Percentiles rank a stretch among this genome's conserved stretches.
Evolutionary conservation across 495 filamentous ascomycete species (phyloP).

Genomic region (Neohortaea acidophila): DNA sequence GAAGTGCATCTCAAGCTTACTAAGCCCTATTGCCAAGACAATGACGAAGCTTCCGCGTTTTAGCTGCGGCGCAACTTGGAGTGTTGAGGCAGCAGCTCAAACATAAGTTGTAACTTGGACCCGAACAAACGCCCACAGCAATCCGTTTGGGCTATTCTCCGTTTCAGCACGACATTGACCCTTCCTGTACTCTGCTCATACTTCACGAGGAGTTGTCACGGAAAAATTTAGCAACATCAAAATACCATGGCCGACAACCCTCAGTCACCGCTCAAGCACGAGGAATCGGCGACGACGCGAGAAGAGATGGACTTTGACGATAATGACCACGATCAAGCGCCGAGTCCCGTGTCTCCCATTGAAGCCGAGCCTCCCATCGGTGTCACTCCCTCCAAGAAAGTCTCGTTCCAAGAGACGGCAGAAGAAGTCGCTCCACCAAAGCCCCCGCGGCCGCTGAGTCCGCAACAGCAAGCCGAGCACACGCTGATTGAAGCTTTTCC

Average conservation of each 20-base stretch:
- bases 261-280: slow-evolving; percentile 1
- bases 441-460: slow-evolving; percentile 71
- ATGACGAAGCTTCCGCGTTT: too few species aligned
- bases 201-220: too few species aligned
- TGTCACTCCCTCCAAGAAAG: slow-evolving; percentile 3
- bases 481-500: slow-evolving; percentile 94
- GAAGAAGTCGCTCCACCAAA: slow-evolving; percentile 56
- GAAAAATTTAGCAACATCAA: too few species aligned
- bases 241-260: slow-evolving; percentile 10
- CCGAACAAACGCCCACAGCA: too few species aligned
- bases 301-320: slow-evolving; percentile 76
- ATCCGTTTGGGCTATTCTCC: too few species aligned
- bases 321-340: slow-evolving; percentile 48
- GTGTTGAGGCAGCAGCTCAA: too few species aligned
- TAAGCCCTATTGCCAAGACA: too few species aligned
- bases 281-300: slow-evolving; percentile 77
- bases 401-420: slow-evolving; percentile 21
- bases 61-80: too few species aligned
- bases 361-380: slow-evolving; percentile 3
- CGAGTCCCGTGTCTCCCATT: slow-evolving; percentile 27
- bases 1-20: too few species aligned
- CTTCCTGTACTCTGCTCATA: too few species aligned
- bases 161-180: too few species aligned
- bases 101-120: too few species aligned
- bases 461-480: slow-evolving; percentile 67